Conservation (phyloP, 2,329 filamentous ascomycete genomes). For the Phyllosticta citrichinensis region DNA sequence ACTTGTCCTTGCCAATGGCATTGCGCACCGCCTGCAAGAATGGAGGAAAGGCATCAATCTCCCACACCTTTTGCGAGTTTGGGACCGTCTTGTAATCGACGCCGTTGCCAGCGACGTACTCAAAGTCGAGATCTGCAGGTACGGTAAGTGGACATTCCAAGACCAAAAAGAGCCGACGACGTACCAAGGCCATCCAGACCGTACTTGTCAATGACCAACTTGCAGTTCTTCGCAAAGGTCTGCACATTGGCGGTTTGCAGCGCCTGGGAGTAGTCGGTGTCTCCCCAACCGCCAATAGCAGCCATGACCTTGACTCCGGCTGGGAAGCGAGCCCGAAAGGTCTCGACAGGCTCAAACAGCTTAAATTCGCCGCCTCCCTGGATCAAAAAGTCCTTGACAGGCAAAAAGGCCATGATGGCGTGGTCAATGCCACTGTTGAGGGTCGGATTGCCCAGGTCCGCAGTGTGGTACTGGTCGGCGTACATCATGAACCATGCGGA, state of each 20-base stretch:
- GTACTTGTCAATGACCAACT: slow-evolving; percentile 49
- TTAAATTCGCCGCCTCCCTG: slow-evolving; percentile 31
- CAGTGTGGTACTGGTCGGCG: slow-evolving; percentile 2
- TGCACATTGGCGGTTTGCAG: slow-evolving; percentile 35
- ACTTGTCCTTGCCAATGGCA: slow-evolving; percentile 47
- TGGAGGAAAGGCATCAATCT: slow-evolving; percentile 53
- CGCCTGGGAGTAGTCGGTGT: slow-evolving; percentile 31
- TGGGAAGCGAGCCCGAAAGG: slow-evolving; percentile 44
- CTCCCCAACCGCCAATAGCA: slow-evolving; percentile 67
- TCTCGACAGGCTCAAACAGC: slow-evolving; percentile 44
- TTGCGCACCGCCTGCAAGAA: slow-evolving; percentile 49
- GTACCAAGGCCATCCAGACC: slow-evolving; percentile 56
- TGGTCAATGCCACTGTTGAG: slow-evolving; percentile 24
- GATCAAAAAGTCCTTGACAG: slow-evolving; percentile 27
- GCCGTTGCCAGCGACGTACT: slow-evolving; percentile 53
- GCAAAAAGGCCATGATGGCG: slow-evolving; percentile 25
- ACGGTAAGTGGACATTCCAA: slow-evolving; percentile 7
- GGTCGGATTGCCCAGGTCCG: slow-evolving; percentile 7
- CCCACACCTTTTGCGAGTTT: slow-evolving; percentile 48
- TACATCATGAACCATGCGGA: slow-evolving; percentile 9
- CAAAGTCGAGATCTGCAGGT: slow-evolving; percentile 55
- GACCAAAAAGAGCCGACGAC: slow-evolving; percentile 19
- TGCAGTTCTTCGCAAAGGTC: slow-evolving; percentile 54
- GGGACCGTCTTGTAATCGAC: slow-evolving; percentile 54
- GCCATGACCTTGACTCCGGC: slow-evolving; percentile 54